Evolutionary conservation across 345 rosid species (phyloP).

Genomic region (Camelina hispida): DNA sequence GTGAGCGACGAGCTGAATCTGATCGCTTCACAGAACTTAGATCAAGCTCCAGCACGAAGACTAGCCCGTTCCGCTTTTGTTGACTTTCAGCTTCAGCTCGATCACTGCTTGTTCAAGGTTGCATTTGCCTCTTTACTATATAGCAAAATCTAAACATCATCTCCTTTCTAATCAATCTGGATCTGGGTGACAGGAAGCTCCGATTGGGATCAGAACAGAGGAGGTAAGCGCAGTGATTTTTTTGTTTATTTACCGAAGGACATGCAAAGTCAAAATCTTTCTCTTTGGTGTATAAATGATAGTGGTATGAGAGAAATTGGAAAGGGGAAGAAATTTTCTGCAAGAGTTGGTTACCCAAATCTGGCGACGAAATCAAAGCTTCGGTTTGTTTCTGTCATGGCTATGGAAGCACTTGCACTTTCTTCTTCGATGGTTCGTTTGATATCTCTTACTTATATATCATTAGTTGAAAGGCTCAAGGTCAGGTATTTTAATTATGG

Average conservation of each 20-base stretch:
- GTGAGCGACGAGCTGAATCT: conserved; percentile 69
- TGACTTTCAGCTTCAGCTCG: conserved; percentile 70
- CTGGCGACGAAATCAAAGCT: conserved; percentile 66
- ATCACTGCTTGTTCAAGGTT: conserved; percentile 88
- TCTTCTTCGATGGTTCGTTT: conserved; percentile 92
- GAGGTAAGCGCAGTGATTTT: conserved; percentile 59
- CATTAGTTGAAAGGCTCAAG: not conserved
- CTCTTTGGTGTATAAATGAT: conserved; percentile 23
- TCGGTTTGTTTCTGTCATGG: conserved; percentile 84
- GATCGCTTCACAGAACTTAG: conserved; percentile 71
- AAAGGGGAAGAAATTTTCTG: conserved; percentile 77
- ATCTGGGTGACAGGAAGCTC: conserved; percentile 64
- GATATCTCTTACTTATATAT: not conserved
- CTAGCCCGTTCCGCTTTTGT: conserved; percentile 72
- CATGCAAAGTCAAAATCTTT: not conserved
- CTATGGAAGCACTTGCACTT: conserved; percentile 97
- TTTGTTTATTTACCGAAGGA: conserved; percentile 1
- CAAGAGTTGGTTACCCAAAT: conserved; percentile 82
- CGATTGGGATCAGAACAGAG: conserved; percentile 70
- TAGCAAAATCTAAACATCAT: not conserved
- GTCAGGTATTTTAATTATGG: not conserved
- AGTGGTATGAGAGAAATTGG: conserved; percentile 85
- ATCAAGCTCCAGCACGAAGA: conserved; percentile 76
- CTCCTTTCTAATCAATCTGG: conserved; percentile 18
- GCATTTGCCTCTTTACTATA: not conserved